A percentile compares a stretch with the other conserved stretches of the same genome.
Evolutionary conservation across 1,284 basidiomycete species (phyloP).

Genomic region (Salmacisia buchloeana): DNA sequence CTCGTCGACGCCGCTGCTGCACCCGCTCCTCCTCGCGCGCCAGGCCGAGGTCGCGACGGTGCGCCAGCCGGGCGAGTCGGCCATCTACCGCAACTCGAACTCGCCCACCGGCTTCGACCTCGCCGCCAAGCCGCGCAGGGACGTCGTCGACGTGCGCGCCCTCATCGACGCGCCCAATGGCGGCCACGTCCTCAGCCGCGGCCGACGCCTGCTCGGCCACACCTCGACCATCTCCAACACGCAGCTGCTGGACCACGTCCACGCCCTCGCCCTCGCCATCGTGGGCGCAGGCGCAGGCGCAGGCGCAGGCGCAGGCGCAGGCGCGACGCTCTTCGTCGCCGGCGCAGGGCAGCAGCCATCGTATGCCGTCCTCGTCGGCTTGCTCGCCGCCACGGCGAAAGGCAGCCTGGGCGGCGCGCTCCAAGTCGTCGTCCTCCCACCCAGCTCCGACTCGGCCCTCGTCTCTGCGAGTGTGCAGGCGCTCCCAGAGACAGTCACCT

Average conservation of each 20-base stretch:
- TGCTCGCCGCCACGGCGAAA: constrained; percentile 2
- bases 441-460: neutral
- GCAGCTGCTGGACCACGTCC: neutral
- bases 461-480: neutral
- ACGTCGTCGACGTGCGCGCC: constrained; percentile 25
- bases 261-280: neutral
- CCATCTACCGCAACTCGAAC: constrained; percentile 47
- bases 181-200: constrained; percentile 14
- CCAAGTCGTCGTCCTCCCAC: neutral
- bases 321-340: neutral
- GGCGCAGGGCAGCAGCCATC: neutral
- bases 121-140: constrained; percentile 31
- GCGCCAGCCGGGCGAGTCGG: constrained; percentile 33
- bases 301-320: neutral
- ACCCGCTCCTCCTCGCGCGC: constrained; percentile 44
- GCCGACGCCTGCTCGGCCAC: neutral
- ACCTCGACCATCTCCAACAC: neutral
- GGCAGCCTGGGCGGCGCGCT: neutral
- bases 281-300: neutral
- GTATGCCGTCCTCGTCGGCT: neutral
- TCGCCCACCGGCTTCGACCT: constrained; percentile 45
- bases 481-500: neutral
- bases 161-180: constrained; percentile 9
- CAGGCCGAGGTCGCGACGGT: constrained; percentile 45
- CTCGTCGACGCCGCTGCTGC: constrained; percentile 40